These are phyloP conservation scores for Colletotrichum falcatum DNA, from an alignment of 2,329 filamentous ascomycete species.

Conservation along the genomic window DNA sequence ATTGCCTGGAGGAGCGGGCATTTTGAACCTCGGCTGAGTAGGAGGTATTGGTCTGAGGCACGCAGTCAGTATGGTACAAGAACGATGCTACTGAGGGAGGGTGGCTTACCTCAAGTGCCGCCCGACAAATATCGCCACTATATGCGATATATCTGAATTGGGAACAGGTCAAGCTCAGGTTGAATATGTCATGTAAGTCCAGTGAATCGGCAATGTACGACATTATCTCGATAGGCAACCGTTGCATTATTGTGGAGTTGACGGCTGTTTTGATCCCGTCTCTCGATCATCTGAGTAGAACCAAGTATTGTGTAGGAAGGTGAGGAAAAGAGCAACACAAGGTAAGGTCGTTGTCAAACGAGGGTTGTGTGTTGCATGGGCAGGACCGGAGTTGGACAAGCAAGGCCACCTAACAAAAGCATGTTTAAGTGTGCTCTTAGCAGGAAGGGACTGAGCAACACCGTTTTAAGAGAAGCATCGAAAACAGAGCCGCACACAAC, in stretches of 20 bases:
- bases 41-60: slow-evolving; percentile 41
- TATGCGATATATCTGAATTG: slow-evolving; percentile 63
- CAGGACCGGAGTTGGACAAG: neutral
- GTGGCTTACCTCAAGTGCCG: slow-evolving; percentile 66
- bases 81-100: neutral
- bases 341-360: neutral
- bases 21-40: slow-evolving; percentile 44
- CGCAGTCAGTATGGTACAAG: slow-evolving; percentile 40
- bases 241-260: slow-evolving; percentile 27
- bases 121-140: slow-evolving; percentile 68
- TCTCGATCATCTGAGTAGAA: slow-evolving; percentile 11
- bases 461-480: neutral
- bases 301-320: neutral
- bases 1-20: slow-evolving; percentile 47
- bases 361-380: neutral
- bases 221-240: slow-evolving; percentile 74
- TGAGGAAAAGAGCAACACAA: neutral
- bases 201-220: slow-evolving; percentile 67
- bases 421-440: neutral
- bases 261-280: slow-evolving; percentile 10
- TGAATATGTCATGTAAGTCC: slow-evolving; percentile 68
- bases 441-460: neutral
- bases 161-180: slow-evolving; percentile 65
- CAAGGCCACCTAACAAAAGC: neutral
- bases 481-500: neutral